Conservation (phyloP, 148 eudicot genomes). For the Arbutus unedo region DNA sequence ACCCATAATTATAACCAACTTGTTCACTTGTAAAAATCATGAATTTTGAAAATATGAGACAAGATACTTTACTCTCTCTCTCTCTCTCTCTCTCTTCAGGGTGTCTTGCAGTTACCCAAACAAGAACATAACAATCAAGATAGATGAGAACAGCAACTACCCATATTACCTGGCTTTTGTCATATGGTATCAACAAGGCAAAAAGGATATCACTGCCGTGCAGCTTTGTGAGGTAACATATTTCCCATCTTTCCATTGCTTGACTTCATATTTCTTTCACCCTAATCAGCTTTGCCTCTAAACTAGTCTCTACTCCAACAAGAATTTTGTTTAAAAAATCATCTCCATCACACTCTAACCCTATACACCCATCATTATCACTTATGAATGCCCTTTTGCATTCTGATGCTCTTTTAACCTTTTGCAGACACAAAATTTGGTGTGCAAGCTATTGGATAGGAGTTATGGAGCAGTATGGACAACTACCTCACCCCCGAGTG, state of each 20-base stretch:
- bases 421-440: conserved; percentile 53
- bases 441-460: conserved; percentile 66
- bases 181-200: conserved; percentile 71
- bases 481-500: conserved; percentile 56
- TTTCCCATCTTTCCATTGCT: neutral
- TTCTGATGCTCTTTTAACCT: neutral
- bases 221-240: conserved; percentile 65
- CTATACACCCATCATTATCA: too few species aligned
- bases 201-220: conserved; percentile 64
- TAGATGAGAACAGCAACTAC: conserved; percentile 64
- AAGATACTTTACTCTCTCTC: neutral
- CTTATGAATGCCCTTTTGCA: too few species aligned
- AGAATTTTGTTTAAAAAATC: too few species aligned
- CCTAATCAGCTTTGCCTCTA: too few species aligned
- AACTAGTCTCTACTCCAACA: too few species aligned
- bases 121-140: conserved; percentile 68
- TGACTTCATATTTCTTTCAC: too few species aligned
- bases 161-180: conserved; percentile 72
- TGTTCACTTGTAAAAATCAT: too few species aligned
- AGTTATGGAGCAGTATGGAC: conserved; percentile 79
- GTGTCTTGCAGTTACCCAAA: conserved; percentile 65
- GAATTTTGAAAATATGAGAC: neutral
- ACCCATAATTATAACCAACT: too few species aligned
- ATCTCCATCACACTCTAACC: too few species aligned
- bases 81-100: conserved; percentile 31